Base-by-base conservation (phyloP, 1,284 basidiomycete genomes). In the Xerocomus nothofagi region DNA sequence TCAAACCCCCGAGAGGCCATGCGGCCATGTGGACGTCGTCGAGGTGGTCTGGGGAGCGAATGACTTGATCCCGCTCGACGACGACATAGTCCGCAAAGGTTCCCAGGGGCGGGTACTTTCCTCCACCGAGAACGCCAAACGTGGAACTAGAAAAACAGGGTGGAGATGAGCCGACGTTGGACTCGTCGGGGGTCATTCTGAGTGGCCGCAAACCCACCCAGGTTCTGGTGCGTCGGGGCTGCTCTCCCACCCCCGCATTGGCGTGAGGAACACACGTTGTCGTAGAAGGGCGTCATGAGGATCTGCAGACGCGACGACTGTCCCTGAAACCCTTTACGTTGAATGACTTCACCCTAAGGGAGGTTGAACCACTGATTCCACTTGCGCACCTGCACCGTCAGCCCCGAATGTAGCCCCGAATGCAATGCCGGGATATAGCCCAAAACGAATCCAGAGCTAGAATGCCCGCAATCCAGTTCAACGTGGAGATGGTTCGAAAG, bases 51-150 rank as follows among this genome's bases (percentile, higher is more conserved):
- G 91, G 91, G 3, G 82, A 82, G 2, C 57, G 71, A 20, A 93
- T 75, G 18, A 93, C 77, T 52, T 89, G 79, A 50, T 86, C 76
- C 39, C 84, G 77, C 46, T 83, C 82, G 11, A 93, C 84, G 12
- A 81, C 80, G 18, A 91, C 76, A 62, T 91, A 90, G 54, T 93
- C 83, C 3, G 85, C 69, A 61, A 93, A 92, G 0, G 87, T 89
- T 0, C 92, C 92, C 10, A 85, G 63, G 14, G 74, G 66, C 0
- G 79, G 79, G 24, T 68, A 67, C 6, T 60, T 66, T 1, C 71
- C 74, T 1, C 84, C 82, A 1, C 88, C 88, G 15, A 89, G 59
- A 39, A 86, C 76, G 10, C 76, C 74, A 50, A 87, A 82, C 21
- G 78, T 84, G 46, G 56, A 46, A 30, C 47, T 61, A 24, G 44